phyloP scores from a whole-genome alignment of 202 grass and related monocot species.

The Panicum virgatum region DNA sequence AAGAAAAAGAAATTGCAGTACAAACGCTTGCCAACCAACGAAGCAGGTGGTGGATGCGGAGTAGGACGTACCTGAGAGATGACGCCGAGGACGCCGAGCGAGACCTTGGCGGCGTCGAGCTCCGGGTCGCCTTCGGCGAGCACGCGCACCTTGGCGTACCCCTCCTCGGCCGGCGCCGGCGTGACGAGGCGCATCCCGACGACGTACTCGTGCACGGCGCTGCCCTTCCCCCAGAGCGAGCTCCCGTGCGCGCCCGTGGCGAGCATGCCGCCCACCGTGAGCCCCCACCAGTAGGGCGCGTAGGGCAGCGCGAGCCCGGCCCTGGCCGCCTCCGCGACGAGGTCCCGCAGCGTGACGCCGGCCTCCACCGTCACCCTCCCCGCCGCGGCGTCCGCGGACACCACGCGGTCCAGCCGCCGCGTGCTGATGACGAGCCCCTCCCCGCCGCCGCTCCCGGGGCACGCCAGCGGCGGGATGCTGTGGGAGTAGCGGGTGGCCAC shows the following conservation, averaged over 20 bases:
- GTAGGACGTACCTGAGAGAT: constrained; percentile 57
- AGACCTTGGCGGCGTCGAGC: constrained; percentile 76
- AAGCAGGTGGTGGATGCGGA: neutral
- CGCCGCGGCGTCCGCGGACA: constrained; percentile 36
- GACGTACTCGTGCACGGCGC: constrained; percentile 86
- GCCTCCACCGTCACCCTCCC: constrained; percentile 50
- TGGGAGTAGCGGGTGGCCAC: constrained; percentile 56
- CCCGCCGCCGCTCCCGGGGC: constrained; percentile 47
- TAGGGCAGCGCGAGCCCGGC: constrained; percentile 64
- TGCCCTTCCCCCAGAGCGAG: constrained; percentile 67
- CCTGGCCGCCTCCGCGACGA: constrained; percentile 41
- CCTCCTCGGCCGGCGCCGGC: constrained; percentile 36
- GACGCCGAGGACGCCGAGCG: constrained; percentile 75
- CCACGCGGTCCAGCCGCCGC: constrained; percentile 42
- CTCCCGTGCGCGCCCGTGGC: constrained; percentile 75
- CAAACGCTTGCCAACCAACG: neutral
- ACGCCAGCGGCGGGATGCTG: constrained; percentile 70
- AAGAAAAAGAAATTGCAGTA: neutral
- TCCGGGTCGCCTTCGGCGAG: constrained; percentile 43
- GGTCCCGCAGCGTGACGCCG: constrained; percentile 53
- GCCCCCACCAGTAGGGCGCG: constrained; percentile 73
- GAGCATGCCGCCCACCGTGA: constrained; percentile 77
- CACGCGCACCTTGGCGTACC: constrained; percentile 49
- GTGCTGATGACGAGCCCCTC: constrained; percentile 57
- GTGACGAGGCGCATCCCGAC: constrained; percentile 61